Base-by-base conservation (phyloP, 331 rosid species). In the Quercus phellos region DNA sequence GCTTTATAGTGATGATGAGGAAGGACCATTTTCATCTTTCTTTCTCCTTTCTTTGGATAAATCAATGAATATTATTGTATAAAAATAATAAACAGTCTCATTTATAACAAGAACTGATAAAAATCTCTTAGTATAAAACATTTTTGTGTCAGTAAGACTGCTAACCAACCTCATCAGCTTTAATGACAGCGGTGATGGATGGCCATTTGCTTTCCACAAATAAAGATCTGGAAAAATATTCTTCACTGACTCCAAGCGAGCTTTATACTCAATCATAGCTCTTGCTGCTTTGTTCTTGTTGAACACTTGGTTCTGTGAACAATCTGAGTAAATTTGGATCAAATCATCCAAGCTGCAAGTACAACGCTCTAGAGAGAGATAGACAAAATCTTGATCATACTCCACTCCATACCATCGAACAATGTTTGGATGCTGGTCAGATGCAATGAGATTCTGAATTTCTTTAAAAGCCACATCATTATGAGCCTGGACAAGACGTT, bases 351-450 rank as follows among this genome's bases (percentile, higher is more conserved):
- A 86, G 85, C 80, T 92, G 84, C 94, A 94, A 17, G 80, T 77
- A 75, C 98, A 92, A 42, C 94, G 90, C 80, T 94, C 97, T 60
- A 94, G 69, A 63, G 98, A 86, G 76, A 94, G 87, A 76, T 92
- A 94, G 32, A 94, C 81, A 85, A 94, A 94, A 89, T 94, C 94
- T 55, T 77, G 88, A 87, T 94, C 97, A 80, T 35, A 63, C 77
- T 94, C 96, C 79, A 89, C 90, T 59, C 97, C 98, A 72, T 87
- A 87, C 97, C 97, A 94, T 58, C 97, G 78, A 18, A 94, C 93
- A 82, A 94, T 85, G 78, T 92, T 94, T 59, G 94, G 94, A 84
- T 94, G 97, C 46, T 26, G 77, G 61, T 94, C 98, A 74, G 97
- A 91, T 53, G 86, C 89, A 79, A 94, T 88, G 75, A 94, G 93